Base-by-base conservation (phyloP, 768 basidiomycete genomes). In the Coprinopsis sp. region DNA sequence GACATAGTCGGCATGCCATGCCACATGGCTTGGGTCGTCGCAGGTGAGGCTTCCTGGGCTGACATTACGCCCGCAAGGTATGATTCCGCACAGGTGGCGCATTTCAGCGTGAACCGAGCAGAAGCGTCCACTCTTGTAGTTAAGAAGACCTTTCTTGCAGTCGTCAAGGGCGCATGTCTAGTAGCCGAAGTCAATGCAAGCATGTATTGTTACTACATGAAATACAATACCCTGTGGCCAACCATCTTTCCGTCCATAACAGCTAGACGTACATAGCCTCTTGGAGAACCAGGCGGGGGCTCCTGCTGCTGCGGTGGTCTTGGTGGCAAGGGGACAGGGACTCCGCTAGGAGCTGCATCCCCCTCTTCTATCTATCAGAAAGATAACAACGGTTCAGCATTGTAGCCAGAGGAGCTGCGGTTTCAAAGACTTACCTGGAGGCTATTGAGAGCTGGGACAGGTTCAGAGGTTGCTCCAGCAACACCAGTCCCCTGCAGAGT, bases 191-290 rank as follows among this genome's bases (percentile, higher is more conserved):
- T n/a, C n/a, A 37, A 37, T 37, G 8, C 18, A 25, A 40, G 14
- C 8, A 7, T 2, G 19, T 18, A 16, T 10, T 10, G 19, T 7
- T 33, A 27, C 18, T 4, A 43, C 13, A 51, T 4, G n/a, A 6
- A 14, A 11, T 27, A 38, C 13, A 13, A 34, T 37, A 56, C 61
- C 16, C 45, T 36, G 46, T 66, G 64, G 7, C 46, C 47, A 4
- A 61, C 49, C 0, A 27, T 55, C 24, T 63, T 66, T 5, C 64
- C 64, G 55, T 66, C 64, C 62, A 66, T 64, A 0, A 64, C 62
- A 21, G 62, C 63, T 49, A 61, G 41, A 0, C 61, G 54, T 14
- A 63, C 56, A 42, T 58, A 54, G 8, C 55, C 57, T 27, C 55
- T 44, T 14, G 43, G 8, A 11, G 19, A 7, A 40, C 19, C 19